phyloP scores from a whole-genome alignment of 352 stramenopile genomes.

The Globisporangium rhizosaccharum region DNA sequence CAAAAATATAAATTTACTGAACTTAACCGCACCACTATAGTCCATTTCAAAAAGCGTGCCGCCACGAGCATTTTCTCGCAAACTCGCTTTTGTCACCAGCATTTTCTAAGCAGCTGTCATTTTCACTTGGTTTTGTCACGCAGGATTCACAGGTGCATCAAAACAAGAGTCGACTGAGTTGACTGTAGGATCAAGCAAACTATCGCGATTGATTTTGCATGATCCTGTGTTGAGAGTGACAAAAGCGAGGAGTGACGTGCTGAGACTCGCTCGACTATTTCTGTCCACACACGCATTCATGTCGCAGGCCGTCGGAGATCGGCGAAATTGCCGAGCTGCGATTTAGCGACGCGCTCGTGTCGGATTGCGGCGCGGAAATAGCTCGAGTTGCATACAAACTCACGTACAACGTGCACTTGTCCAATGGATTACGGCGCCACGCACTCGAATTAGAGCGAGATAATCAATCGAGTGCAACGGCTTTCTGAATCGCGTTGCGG shows the following conservation, averaged over 20 bases:
- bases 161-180: neutral
- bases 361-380: neutral
- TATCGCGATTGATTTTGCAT: neutral
- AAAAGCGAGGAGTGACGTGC: neutral
- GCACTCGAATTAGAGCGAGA: no score
- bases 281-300: neutral
- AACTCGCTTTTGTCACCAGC: neutral
- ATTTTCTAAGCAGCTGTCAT: neutral
- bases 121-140: neutral
- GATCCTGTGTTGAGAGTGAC: neutral
- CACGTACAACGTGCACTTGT: neutral
- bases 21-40: neutral
- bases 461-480: no score
- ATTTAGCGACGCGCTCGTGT: neutral
- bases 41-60: neutral
- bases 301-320: neutral
- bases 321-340: neutral
- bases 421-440: no score
- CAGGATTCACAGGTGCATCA: neutral
- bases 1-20: no score
- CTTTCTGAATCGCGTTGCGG: no score
- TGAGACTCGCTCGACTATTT: neutral
- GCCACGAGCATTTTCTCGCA: conserved; percentile 2
- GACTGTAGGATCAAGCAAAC: neutral
- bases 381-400: neutral